phyloP scores from a whole-genome alignment of 352 stramenopile species.

The Thalassiosira livingstoniorum region DNA sequence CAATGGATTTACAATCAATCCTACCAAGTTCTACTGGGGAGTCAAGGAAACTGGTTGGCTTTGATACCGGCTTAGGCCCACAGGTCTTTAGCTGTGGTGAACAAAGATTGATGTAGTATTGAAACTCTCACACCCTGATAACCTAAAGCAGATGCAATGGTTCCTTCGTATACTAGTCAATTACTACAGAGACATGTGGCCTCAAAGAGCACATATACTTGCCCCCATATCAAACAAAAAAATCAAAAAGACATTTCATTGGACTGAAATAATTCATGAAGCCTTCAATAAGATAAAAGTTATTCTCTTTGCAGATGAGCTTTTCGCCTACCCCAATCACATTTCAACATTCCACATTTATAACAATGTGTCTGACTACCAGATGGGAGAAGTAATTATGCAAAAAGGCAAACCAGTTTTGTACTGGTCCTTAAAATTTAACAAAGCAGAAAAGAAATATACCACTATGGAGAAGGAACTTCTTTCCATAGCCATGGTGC shows the following conservation, averaged over 20 bases:
- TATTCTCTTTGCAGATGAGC: neutral
- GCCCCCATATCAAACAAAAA: neutral
- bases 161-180: slow-evolving; percentile 55
- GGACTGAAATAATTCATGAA: neutral
- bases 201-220: slow-evolving; percentile 6
- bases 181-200: slow-evolving; percentile 23
- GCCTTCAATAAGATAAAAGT: neutral
- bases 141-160: slow-evolving; percentile 29
- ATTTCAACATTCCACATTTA: neutral
- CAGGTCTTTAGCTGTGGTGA: slow-evolving; percentile 51
- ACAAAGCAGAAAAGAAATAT: slow-evolving; percentile 49
- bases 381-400: slow-evolving; percentile 50
- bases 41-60: slow-evolving; percentile 65
- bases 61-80: slow-evolving; percentile 56
- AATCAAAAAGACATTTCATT: neutral
- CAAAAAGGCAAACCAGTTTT: slow-evolving; percentile 45
- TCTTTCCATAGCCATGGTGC: slow-evolving; percentile 46
- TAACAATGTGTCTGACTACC: slow-evolving; percentile 45
- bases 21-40: slow-evolving; percentile 61
- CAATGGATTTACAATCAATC: too few relatives aligned
- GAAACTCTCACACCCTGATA: slow-evolving; percentile 27
- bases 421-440: slow-evolving; percentile 58
- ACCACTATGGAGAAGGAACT: slow-evolving; percentile 62
- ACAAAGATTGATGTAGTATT: slow-evolving; percentile 60
- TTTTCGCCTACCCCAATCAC: neutral